Percentiles rank a stretch among this genome's conserved stretches.
Conservation (phyloP, 139 green algal genomes). For the Dunaliella sp. region DNA sequence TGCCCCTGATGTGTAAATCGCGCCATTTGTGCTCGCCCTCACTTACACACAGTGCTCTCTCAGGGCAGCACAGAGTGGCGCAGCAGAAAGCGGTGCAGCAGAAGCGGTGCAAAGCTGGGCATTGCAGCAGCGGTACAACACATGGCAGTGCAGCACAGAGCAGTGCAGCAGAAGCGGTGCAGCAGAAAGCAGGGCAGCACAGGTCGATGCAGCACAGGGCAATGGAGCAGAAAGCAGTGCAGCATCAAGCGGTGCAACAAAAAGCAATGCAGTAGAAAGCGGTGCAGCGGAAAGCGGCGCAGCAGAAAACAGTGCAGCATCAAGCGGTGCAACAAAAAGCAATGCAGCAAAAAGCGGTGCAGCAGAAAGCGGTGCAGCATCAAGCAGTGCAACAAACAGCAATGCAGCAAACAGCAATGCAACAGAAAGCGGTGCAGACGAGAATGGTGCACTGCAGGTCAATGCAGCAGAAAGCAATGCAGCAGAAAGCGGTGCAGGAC, state of each 20-base stretch:
- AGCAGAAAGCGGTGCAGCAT: not conserved
- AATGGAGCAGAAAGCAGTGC: not conserved
- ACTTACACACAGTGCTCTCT: too few species aligned
- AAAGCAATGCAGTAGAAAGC: not conserved
- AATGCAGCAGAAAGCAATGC: not conserved
- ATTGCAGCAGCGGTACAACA: not conserved
- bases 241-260: not conserved
- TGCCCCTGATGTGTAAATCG: too few species aligned
- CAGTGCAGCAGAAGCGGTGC: not conserved
- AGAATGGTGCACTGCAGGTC: not conserved
- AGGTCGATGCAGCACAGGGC: not conserved
- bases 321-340: not conserved
- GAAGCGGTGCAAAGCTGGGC: not conserved
- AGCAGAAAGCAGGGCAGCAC: not conserved
- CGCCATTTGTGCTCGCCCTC: too few species aligned
- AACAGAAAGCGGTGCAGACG: not conserved
- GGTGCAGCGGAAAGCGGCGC: not conserved
- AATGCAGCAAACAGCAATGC: not conserved
- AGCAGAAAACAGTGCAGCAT: not conserved
- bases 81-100: not conserved
- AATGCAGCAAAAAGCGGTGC: not conserved
- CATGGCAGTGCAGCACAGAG: not conserved
- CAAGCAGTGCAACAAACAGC: not conserved
- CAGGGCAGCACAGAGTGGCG: too few species aligned
- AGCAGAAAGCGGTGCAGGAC: not conserved